Evolutionary conservation across 495 filamentous ascomycete species (phyloP).

Genomic region (Daldinia childiae): DNA sequence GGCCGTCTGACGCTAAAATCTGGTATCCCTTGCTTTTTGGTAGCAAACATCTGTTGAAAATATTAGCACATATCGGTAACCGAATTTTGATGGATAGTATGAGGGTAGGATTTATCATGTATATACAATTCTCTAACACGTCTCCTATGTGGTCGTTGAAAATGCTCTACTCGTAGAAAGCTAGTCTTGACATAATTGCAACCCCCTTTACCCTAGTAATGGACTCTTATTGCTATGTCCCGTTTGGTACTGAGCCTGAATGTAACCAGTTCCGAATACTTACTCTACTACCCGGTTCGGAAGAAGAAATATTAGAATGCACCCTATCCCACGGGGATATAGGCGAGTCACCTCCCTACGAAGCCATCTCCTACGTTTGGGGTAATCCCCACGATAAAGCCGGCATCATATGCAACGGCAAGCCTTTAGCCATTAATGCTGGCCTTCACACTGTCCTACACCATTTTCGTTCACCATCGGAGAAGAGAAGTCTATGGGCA

Average conservation of each 20-base stretch:
- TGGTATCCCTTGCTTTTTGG: conserved; percentile 12
- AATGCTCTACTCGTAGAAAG: background rate
- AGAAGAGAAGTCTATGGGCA: conserved; percentile 33
- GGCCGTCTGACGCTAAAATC: background rate
- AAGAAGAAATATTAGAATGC: conserved; percentile 25
- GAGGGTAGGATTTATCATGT: background rate
- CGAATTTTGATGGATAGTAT: background rate
- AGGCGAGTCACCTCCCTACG: conserved; percentile 38
- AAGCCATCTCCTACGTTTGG: conserved; percentile 45
- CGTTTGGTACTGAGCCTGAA: conserved; percentile 28
- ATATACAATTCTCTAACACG: background rate
- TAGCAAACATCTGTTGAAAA: conserved; percentile 16
- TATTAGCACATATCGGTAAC: background rate
- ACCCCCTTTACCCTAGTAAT: conserved; percentile 6
- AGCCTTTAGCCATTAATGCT: conserved; percentile 12
- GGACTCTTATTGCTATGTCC: conserved; percentile 36
- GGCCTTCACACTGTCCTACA: conserved; percentile 16
- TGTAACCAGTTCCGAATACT: conserved; percentile 35
- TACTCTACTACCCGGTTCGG: conserved; percentile 27
- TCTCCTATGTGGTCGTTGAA: background rate
- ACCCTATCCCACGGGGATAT: conserved; percentile 29
- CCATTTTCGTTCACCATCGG: conserved; percentile 27
- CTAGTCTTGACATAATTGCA: background rate
- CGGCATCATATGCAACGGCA: conserved; percentile 30
- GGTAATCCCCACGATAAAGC: conserved; percentile 22